These are phyloP conservation scores for Shiraia sp. DNA, from an alignment of 2,329 filamentous ascomycete species.

Conservation along the genomic window DNA sequence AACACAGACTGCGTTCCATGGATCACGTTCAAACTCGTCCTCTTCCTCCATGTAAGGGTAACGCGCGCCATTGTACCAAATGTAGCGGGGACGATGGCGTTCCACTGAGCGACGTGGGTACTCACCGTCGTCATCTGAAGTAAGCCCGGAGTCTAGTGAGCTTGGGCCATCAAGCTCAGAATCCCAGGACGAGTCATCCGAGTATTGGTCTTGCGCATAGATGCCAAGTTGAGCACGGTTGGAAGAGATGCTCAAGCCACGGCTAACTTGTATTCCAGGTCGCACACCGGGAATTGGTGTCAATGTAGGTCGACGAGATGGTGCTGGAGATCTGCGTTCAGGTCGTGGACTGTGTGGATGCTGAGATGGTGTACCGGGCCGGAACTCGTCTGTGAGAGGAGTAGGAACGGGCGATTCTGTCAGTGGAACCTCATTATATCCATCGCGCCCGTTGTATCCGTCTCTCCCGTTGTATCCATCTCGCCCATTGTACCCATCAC, in stretches of 20 bases:
- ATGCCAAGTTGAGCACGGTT: conserved; percentile 35
- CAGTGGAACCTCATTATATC: conserved; percentile 30
- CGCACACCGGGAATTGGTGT: conserved; percentile 42
- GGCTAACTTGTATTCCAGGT: conserved; percentile 41
- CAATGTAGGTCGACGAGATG: conserved; percentile 41
- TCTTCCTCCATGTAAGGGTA: conserved; percentile 39
- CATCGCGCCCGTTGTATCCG: conserved; percentile 26
- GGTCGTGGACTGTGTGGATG: conserved; percentile 35
- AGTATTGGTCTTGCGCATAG: conserved; percentile 35
- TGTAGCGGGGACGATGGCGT: conserved; percentile 20
- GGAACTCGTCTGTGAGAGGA: conserved; percentile 36
- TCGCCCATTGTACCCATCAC: conserved; percentile 37
- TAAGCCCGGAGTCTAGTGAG: conserved; percentile 28
- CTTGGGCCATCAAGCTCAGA: conserved; percentile 45
- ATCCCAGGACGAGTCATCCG: conserved; percentile 47
- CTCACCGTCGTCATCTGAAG: conserved; percentile 18
- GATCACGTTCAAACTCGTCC: conserved; percentile 53
- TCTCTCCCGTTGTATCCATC: conserved; percentile 34
- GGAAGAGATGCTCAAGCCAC: conserved; percentile 33
- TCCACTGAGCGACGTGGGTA: conserved; percentile 11
- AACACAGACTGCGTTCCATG: conserved; percentile 66
- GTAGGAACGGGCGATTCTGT: conserved; percentile 40
- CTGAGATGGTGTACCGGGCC: conserved; percentile 36
- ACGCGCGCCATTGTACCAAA: conserved; percentile 24
- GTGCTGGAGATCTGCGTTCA: conserved; percentile 32